Evolutionary conservation across 805 yeast genomes (phyloP).

Genomic region (Candida montana): DNA sequence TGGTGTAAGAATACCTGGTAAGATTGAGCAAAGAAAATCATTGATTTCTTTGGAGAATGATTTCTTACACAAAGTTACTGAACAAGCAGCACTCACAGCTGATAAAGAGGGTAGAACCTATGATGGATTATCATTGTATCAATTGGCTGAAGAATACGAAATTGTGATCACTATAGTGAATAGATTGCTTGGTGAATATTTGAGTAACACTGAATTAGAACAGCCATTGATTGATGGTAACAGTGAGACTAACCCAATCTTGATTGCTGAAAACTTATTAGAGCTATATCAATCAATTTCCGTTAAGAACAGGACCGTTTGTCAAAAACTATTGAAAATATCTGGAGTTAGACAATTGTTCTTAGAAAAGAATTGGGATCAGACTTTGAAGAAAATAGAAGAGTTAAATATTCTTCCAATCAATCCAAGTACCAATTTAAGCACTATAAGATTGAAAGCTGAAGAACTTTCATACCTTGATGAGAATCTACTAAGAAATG

Average conservation of each 20-base stretch:
- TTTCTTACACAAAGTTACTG: constrained; percentile 68
- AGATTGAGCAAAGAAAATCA: constrained; percentile 70
- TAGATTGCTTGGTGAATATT: constrained; percentile 69
- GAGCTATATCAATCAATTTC: constrained; percentile 54
- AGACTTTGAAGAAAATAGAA: constrained; percentile 49
- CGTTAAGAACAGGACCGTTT: constrained; percentile 58
- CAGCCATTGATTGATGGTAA: constrained; percentile 39
- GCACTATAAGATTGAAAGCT: constrained; percentile 54
- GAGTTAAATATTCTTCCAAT: constrained; percentile 65
- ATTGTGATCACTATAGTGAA: constrained; percentile 73
- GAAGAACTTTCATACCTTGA: constrained; percentile 62
- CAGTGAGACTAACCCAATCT: constrained; percentile 38
- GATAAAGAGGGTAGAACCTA: constrained; percentile 86
- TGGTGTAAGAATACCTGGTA: constrained; percentile 77
- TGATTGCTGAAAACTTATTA: constrained; percentile 32
- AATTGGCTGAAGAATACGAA: constrained; percentile 81
- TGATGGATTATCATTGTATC: constrained; percentile 82
- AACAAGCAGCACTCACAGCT: constrained; percentile 78
- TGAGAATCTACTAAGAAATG: constrained; percentile 67
- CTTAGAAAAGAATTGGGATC: constrained; percentile 52
- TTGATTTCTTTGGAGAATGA: constrained; percentile 57
- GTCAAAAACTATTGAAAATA: constrained; percentile 57
- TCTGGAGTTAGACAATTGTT: constrained; percentile 61
- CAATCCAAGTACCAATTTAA: constrained; percentile 24
- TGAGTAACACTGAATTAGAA: constrained; percentile 66